Evolutionary conservation across 495 filamentous ascomycete species (phyloP), one percentile per base, ranked within the genome.

Genomic region (Tuber umbilicatum): DNA sequence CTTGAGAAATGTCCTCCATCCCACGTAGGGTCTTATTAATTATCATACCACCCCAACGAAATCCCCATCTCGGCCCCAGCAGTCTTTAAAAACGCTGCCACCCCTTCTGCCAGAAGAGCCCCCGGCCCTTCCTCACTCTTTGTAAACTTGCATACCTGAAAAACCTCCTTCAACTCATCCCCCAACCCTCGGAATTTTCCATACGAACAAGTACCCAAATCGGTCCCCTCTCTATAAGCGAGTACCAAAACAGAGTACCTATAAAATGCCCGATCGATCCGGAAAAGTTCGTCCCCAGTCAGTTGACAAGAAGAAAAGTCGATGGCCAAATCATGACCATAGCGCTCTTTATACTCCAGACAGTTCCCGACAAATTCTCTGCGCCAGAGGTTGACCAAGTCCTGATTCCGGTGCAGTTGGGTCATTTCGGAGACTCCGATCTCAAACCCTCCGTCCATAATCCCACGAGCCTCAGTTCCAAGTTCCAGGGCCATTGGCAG

Each of bases 141-240:
- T 5, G 55, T 64, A 64, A 64, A 64, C 55, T 64, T 64, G 14
- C 55, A 64, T 12, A 64, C 55, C 55, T 64, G 55, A 64, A 64
- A 64, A 31, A 64, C 12, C 12, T 64, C 55, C 27, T 64, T 27
- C 12, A 64, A 27, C n/a, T 64, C 55, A 64, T 35, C 6, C n/a
- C 10, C 27, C 55, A 64, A 6, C 55, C 55, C 55, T 35, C 6
- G 4, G 35, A 64, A 64, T 4, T 64, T 64, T 64, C 55, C 55
- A 64, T 64, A 64, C 10, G 55, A 27, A 27, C 55, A 64, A 35
- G 55, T 64, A 31, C 27, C n/a, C 27, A 64, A 64, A 17, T 64
- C 55, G 12, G 1, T 12, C 14, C 55, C 55, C 55, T 35, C 55
- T 17, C 0, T 35, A 17, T 35, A 64, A 17, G n/a, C 27, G 12